These are phyloP conservation scores for Sclerotinia subarctica DNA, from an alignment of 2,329 filamentous ascomycete genomes.

Conservation along the genomic window DNA sequence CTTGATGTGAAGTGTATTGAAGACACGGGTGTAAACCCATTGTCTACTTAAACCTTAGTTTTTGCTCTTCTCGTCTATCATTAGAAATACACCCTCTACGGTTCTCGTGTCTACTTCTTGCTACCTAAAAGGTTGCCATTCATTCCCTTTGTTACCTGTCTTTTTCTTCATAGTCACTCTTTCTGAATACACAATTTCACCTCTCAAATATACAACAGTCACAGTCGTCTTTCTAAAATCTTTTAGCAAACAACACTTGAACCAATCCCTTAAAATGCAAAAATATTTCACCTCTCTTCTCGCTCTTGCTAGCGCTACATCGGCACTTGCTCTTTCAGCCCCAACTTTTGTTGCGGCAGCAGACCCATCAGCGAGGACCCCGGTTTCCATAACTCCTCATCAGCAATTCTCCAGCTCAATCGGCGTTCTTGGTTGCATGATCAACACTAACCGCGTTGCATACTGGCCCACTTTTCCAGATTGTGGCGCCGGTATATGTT, in stretches of 20 bases:
- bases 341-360: background rate
- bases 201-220: background rate
- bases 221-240: too few species aligned
- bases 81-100: background rate
- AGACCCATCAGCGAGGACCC: background rate
- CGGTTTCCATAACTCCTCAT: constrained; percentile 8
- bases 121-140: background rate
- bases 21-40: too few species aligned
- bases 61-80: background rate
- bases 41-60: background rate
- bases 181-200: background rate
- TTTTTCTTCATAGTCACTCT: background rate
- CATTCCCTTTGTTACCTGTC: background rate
- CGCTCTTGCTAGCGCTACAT: background rate
- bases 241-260: background rate
- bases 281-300: background rate
- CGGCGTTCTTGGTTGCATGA: constrained; percentile 12
- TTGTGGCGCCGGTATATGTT: constrained; percentile 3
- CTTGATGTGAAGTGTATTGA: background rate
- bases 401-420: background rate
- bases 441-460: constrained; percentile 8
- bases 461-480: constrained; percentile 8
- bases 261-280: background rate
- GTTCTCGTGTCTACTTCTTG: background rate
- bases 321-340: background rate